Percentiles rank a stretch among this genome's conserved stretches.
Evolutionary conservation across 257 asterid species (phyloP).

Genomic region (Fraxinus americana): DNA sequence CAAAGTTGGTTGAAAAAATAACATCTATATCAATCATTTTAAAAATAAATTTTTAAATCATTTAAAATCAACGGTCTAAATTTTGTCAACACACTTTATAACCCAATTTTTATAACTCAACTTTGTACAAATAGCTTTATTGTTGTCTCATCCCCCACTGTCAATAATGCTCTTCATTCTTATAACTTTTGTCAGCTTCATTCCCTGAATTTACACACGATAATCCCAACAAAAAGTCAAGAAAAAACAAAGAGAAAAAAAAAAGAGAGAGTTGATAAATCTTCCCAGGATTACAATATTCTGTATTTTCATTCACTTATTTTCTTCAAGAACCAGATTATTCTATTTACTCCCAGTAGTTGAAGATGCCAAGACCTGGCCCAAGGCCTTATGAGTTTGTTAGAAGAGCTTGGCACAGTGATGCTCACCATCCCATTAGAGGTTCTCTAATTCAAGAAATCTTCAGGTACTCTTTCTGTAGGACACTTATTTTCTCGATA

Average conservation of each 20-base stretch:
- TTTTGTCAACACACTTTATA: too few species aligned
- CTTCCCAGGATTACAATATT: background rate
- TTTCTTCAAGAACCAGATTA: background rate
- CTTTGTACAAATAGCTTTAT: too few species aligned
- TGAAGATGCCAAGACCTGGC: constrained; percentile 83
- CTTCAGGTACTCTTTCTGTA: constrained; percentile 59
- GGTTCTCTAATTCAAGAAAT: constrained; percentile 91
- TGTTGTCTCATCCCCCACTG: constrained; percentile 3
- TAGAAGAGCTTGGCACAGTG: constrained; percentile 98
- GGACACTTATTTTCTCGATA: background rate
- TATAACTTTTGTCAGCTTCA: constrained; percentile 1
- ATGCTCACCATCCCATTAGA: constrained; percentile 80
- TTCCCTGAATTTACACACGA: constrained; percentile 27
- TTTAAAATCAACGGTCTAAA: too few species aligned
- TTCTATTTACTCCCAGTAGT: constrained; percentile 1
- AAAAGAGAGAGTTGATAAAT: background rate
- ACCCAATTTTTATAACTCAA: too few species aligned
- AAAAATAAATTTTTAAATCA: too few species aligned
- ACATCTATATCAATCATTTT: too few species aligned
- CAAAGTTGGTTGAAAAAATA: too few species aligned
- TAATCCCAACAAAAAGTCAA: constrained; percentile 13
- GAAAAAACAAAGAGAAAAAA: background rate
- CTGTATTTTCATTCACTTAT: background rate
- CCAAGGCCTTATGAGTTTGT: constrained; percentile 94
- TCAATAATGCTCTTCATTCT: constrained; percentile 4